These are phyloP conservation scores for Lippia alba DNA, from an alignment of 305 asterid species.

Conservation along the genomic window DNA sequence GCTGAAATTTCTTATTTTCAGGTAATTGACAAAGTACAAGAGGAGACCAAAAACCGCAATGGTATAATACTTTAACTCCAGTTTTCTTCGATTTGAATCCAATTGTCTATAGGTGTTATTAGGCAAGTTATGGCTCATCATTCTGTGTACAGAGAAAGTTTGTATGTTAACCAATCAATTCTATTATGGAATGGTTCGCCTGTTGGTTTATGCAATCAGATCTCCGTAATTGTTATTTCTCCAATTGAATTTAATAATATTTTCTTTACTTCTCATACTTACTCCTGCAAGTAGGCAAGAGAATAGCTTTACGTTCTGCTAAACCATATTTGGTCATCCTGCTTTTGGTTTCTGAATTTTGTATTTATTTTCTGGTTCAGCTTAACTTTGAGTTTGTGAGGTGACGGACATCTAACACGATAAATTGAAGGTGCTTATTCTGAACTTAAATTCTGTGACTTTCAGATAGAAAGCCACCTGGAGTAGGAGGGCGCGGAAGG, in stretches of 20 bases:
- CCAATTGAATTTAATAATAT: too few relatives aligned
- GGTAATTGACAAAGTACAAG: constrained; percentile 71
- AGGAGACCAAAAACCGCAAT: constrained; percentile 55
- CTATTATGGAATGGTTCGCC: background rate
- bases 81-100: background rate
- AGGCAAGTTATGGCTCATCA: constrained; percentile 1
- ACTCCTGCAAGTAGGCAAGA: too few relatives aligned
- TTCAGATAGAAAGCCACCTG: constrained; percentile 72
- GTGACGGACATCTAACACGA: background rate
- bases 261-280: too few relatives aligned
- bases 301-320: too few relatives aligned
- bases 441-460: background rate
- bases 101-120: constrained; percentile 9
- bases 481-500: constrained; percentile 75
- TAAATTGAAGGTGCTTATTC: background rate
- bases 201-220: too few relatives aligned
- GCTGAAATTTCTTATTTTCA: constrained; percentile 35
- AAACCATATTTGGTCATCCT: too few relatives aligned
- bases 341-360: too few relatives aligned
- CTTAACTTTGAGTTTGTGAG: too few relatives aligned
- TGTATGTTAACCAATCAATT: background rate
- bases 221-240: too few relatives aligned
- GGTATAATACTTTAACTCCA: constrained; percentile 39
- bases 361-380: too few relatives aligned
- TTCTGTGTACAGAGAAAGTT: constrained; percentile 4